Base-by-base conservation (phyloP, 2,329 filamentous ascomycete genomes). In the Lachnum nothofagi region DNA sequence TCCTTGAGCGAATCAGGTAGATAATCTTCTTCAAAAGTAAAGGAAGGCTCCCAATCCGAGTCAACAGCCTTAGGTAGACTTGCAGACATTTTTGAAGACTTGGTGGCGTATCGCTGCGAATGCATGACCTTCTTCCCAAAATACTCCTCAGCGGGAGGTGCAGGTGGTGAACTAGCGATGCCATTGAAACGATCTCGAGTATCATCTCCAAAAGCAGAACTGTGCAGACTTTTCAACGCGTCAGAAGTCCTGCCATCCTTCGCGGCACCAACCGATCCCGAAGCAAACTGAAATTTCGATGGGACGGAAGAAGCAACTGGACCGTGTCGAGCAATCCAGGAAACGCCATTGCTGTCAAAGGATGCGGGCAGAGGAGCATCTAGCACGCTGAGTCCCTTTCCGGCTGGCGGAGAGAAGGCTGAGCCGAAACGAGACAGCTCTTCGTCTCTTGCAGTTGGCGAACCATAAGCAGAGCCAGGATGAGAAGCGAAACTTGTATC, bases 261-360 rank as follows among this genome's bases (percentile, higher is more conserved):
- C 49, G 74, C 82, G 24, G 74, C 75, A 63, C 74, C 78, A 34
- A 89, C 76, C 0, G 88, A 90, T 1, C 85, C 80, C 2, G 89
- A 90, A 44, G 95, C 91, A 57, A 96, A 74, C 12, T 88, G 88
- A 61, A 97, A 96, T 60, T 91, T 88, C 44, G 89, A 88, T 8
- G 93, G 93, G 9, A 97, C 87, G 0, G 91, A 97, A 0, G 91
- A 88, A 6, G 91, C 91, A 68, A 94, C 90, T 0, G 91, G 89
- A 0, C 88, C 93, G 65, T 91, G 90, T 51, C 89, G 82, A 16
- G 91, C 91, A 54, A 89, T 90, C 66, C 91, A 88, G 9, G 91
- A 96, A 45, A 96, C 88, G 42, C 91, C 91, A 63, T 96, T 93
- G 60, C 90, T 95, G 68, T 97, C 93, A 66, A 97, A 96, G 0